These are phyloP conservation scores for Podaxis sp. DNA, from an alignment of 768 basidiomycete species.

Conservation along the genomic window DNA sequence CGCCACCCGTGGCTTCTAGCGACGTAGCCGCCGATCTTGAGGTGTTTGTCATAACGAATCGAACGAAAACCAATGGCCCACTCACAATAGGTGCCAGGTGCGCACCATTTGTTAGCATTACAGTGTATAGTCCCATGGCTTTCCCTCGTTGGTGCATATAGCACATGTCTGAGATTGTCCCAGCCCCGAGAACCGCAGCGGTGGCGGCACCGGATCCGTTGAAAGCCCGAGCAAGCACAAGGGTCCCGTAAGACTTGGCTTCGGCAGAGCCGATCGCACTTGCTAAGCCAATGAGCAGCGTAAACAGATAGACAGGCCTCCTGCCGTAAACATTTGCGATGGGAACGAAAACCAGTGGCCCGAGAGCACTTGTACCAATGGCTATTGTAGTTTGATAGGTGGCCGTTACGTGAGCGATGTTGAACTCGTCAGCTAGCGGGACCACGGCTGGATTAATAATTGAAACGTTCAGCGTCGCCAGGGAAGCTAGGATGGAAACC, in stretches of 20 bases:
- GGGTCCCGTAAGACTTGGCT: conserved; percentile 31
- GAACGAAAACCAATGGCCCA: not conserved
- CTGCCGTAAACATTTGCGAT: conserved; percentile 42
- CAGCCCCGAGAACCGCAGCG: conserved; percentile 37
- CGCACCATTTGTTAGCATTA: conserved; percentile 41
- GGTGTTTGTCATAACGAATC: not conserved
- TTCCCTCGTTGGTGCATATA: conserved; percentile 39
- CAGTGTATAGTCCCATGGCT: conserved; percentile 42
- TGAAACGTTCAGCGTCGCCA: conserved; percentile 38
- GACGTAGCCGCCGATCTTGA: conserved; percentile 37
- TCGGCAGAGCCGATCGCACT: conserved; percentile 34
- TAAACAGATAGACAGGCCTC: conserved; percentile 35
- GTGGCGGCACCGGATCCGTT: conserved; percentile 38
- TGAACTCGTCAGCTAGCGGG: conserved; percentile 36
- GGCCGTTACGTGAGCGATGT: conserved; percentile 33
- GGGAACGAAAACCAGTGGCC: conserved; percentile 38
- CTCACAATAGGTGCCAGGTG: conserved; percentile 42
- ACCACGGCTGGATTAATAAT: conserved; percentile 40
- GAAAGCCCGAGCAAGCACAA: conserved; percentile 34
- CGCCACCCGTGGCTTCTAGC: conserved; percentile 37
- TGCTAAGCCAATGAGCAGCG: conserved; percentile 34
- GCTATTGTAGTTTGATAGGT: conserved; percentile 42
- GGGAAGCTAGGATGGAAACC: conserved; percentile 34
- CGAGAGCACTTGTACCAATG: conserved; percentile 35
- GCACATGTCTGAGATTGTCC: conserved; percentile 38